These are phyloP conservation scores for Apocynum venetum DNA, from an alignment of 257 asterid genomes.

Conservation along the genomic window DNA sequence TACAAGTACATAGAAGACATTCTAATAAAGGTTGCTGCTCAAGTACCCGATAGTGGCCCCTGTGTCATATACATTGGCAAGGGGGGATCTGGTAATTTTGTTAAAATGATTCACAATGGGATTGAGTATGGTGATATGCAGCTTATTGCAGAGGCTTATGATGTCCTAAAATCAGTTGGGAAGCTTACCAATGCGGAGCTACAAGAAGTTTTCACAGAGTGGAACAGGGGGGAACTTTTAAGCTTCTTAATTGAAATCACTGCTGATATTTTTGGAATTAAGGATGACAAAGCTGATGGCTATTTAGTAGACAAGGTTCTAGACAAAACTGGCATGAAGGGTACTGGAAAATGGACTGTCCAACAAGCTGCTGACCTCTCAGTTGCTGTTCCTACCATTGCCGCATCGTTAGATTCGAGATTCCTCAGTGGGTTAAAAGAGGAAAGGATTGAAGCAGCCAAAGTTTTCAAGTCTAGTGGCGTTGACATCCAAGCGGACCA, in stretches of 20 bases:
- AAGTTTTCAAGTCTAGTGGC: slow-evolving; percentile 71
- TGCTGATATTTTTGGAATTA: slow-evolving; percentile 82
- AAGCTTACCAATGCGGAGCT: slow-evolving; percentile 81
- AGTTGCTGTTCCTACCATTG: slow-evolving; percentile 92
- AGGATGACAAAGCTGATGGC: slow-evolving; percentile 90
- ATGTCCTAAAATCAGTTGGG: slow-evolving; percentile 85
- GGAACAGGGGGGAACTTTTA: slow-evolving; percentile 94
- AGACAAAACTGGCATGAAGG: slow-evolving; percentile 98
- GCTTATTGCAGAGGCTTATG: slow-evolving; percentile 90
- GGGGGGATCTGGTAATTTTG: slow-evolving; percentile 93
- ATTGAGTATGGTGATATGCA: slow-evolving; percentile 99
- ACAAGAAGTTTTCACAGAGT: slow-evolving; percentile 61
- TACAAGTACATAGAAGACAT: slow-evolving; percentile 82
- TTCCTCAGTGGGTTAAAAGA: slow-evolving; percentile 94
- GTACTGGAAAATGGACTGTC: slow-evolving; percentile 96
- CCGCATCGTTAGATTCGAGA: slow-evolving; percentile 88
- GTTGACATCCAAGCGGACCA: slow-evolving; percentile 58
- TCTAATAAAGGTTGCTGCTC: slow-evolving; percentile 86
- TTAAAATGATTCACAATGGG: slow-evolving; percentile 93
- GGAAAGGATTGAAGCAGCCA: slow-evolving; percentile 76
- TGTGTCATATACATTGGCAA: slow-evolving; percentile 89
- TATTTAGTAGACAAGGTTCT: slow-evolving; percentile 84
- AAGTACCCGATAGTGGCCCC: slow-evolving; percentile 93
- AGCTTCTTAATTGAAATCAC: slow-evolving; percentile 97
- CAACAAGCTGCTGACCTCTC: slow-evolving; percentile 98